Evolutionary conservation across 2,329 filamentous ascomycete species (phyloP).

Genomic region (Xylariales sp.): DNA sequence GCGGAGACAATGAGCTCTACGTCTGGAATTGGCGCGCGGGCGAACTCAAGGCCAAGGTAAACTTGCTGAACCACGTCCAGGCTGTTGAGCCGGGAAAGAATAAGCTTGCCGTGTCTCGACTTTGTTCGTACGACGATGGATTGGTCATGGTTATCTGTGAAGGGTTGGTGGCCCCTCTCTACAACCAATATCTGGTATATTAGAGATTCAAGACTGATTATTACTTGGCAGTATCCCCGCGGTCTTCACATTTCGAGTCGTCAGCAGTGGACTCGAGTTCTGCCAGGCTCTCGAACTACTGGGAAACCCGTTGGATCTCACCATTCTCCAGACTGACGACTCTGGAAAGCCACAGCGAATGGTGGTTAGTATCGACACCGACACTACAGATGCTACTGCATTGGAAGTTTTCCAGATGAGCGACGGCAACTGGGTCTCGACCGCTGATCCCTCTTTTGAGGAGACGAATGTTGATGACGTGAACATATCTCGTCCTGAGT

Average conservation of each 20-base stretch:
- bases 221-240: slow-evolving; percentile 44
- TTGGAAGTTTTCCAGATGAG: not conserved
- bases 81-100: slow-evolving; percentile 28
- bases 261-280: slow-evolving; percentile 42
- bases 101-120: slow-evolving; percentile 44
- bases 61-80: slow-evolving; percentile 42
- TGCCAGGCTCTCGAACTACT: slow-evolving; percentile 48
- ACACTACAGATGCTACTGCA: not conserved
- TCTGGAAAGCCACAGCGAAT: slow-evolving; percentile 7
- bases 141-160: slow-evolving; percentile 39
- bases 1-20: slow-evolving; percentile 74
- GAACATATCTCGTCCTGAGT: slow-evolving; percentile 18
- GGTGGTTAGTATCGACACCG: slow-evolving; percentile 8
- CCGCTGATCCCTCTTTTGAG: slow-evolving; percentile 2
- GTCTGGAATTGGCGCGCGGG: slow-evolving; percentile 76
- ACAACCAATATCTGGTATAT: not conserved
- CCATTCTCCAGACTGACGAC: slow-evolving; percentile 23
- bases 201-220: slow-evolving; percentile 14
- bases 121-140: slow-evolving; percentile 28
- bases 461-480: not conserved
- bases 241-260: slow-evolving; percentile 61
- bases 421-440: not conserved
- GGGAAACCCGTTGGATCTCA: slow-evolving; percentile 61
- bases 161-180: slow-evolving; percentile 32
- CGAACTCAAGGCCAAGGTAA: slow-evolving; percentile 47